Evolutionary conservation across 352 stramenopile genomes (phyloP), one percentile per base, ranked within the genome.

Genomic region (Globisporangium recalcitrans): DNA sequence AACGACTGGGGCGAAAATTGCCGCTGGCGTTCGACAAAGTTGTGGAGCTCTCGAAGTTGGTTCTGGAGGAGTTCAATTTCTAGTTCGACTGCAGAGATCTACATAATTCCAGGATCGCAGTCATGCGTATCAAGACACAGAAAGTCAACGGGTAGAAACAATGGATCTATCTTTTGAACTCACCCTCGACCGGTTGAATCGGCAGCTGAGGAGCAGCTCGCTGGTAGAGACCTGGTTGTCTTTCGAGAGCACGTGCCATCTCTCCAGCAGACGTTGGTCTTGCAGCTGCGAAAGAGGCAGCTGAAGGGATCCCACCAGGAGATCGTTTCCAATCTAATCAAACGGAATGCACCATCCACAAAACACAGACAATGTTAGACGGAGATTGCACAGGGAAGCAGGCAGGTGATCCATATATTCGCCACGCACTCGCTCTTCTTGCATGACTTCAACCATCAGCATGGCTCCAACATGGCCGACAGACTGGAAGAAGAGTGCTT

Each of bases 11-110:
- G 42, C 29, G 42, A 58, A 47, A 64, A 40, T 67, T 76, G 71
- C 44, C 71, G 77, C 69, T 88, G 77, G 6, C 75, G 66, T 52
- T 71, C 66, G 36, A 86, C 51, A 44, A 87, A 89, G 57, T 78
- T 73, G 52, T 74, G 64, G 22, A 89, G 65, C 65, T 89, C 80
- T 27, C 72, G 75, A 21, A 77, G 67, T 64, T 89, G 80, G 40
- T 87, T 89, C 57, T 85, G 75, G 34, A 87, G 58, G 38, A 89
- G 58, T 47, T 85, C 75, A 13, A 78, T 58, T 26, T 87, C 77
- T 21, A 85, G 60, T 55, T 85, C 72, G 22, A 87, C 47, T 3
- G 74, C 71, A 19, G 71, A 80, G 47, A 87, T 80, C 79, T 88
- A 38, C 22, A 48, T 42, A 54, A 49, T 24, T 31, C 48, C 63